Evolutionary conservation across 2,329 filamentous ascomycete species (phyloP), one percentile per base, ranked within the genome.

Genomic region (Arthroderma sp.): DNA sequence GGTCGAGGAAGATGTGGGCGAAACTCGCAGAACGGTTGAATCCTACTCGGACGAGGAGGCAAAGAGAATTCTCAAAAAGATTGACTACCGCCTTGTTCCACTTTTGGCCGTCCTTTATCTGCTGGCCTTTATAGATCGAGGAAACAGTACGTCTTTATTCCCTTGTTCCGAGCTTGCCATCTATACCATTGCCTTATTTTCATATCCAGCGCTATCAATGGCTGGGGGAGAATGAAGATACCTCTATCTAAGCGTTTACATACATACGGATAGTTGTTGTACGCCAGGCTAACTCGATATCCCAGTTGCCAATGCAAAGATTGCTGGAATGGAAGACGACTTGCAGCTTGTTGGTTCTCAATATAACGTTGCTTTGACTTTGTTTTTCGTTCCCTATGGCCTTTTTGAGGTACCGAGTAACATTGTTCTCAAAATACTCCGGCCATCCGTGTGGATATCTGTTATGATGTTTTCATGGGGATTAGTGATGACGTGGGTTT

Each of bases 121-220:
- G 9, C 77, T 87, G 51, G 82, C 78, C 51, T 88, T 87, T 57
- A 65, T 88, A 6, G 83, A 86, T 56, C 70, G 82, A 59, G 69
- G 64, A 48, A 45, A 66, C 11, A 49, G 44, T 49, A 31, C 43
- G 47, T 43, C 3, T 8, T 6, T 15, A 27, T 22, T 22, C 15
- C 15, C 15, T 22, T 22, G 15, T 22, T 22, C 15, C 15, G 15
- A 22, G 15, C 15, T 22, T 22, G 15, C 15, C 15, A 22, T 22
- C 15, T 22, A 22, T 22, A 22, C 15, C 15, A 22, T 22, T 22
- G 15, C 15, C 15, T 22, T 22, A 22, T 22, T 3, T 22, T 22
- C 15, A 22, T 22, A 22, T 22, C 15, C 15, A 22, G 15, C 15
- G 15, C 15, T 22, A 22, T 22, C 15, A 22, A 22, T 22, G 15